Conservation (phyloP, 495 filamentous ascomycete genomes). For the Lineolata rhizophorae region DNA sequence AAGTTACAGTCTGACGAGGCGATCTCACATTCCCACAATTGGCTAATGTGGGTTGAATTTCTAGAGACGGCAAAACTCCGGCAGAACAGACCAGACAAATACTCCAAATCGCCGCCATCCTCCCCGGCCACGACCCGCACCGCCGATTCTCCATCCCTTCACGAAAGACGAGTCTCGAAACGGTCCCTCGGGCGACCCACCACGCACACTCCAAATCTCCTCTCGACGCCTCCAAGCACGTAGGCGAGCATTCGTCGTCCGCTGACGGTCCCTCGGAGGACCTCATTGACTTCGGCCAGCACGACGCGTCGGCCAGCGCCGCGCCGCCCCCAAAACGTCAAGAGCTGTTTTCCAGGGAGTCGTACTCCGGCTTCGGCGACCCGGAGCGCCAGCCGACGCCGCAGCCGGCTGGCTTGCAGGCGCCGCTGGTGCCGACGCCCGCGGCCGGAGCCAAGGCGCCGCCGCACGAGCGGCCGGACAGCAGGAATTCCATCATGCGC, state of each 20-base stretch:
- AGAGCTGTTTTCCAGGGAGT: no score
- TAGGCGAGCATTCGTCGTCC: background rate
- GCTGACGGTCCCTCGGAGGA: conserved; percentile 4
- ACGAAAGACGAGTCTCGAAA: conserved; percentile 13
- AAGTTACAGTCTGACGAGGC: background rate
- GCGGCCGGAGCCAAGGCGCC: no score
- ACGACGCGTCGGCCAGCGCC: background rate
- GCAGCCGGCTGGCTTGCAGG: conserved; percentile 3
- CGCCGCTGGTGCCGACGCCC: conserved; percentile 2
- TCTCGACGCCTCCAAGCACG: conserved; percentile 15
- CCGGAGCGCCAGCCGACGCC: background rate
- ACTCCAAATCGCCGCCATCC: conserved; percentile 62
- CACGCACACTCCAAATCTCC: conserved; percentile 17
- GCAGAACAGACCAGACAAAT: conserved; percentile 68
- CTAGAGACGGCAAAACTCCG: conserved; percentile 44
- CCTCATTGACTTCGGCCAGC: conserved; percentile 20
- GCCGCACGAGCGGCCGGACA: no score
- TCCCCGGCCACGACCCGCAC: conserved; percentile 40
- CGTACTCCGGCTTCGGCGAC: background rate
- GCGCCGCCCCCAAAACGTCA: no score
- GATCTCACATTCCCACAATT: conserved; percentile 1
- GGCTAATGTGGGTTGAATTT: background rate
- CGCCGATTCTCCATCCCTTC: conserved; percentile 23
- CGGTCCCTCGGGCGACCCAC: conserved; percentile 4
- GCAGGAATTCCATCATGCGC: conserved; percentile 17